These are phyloP conservation scores for Nakazawaea anatomiae DNA, from an alignment of 805 yeast species.

Conservation along the genomic window DNA sequence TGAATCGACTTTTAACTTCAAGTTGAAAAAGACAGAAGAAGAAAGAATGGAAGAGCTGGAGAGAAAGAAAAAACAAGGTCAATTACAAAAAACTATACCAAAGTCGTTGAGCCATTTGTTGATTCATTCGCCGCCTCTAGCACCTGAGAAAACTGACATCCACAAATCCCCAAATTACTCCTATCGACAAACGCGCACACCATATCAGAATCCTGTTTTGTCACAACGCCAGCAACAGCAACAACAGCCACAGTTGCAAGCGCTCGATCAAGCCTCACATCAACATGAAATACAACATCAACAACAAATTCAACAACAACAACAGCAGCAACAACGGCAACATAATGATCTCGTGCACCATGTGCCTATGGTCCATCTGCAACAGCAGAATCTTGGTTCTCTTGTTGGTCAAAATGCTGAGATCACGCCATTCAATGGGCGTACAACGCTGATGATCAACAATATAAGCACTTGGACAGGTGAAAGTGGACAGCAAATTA, in stretches of 20 bases:
- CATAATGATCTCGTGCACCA: no score
- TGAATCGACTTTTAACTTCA: conserved; percentile 14
- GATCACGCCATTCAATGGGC: conserved; percentile 31
- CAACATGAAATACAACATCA: not conserved
- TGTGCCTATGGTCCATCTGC: not conserved
- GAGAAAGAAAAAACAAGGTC: conserved; percentile 41
- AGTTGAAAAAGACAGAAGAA: conserved; percentile 27
- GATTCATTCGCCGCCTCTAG: conserved; percentile 30
- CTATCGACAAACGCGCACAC: not conserved
- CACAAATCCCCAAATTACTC: not conserved
- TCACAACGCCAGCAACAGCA: not conserved
- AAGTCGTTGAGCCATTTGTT: conserved; percentile 46
- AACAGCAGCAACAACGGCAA: not conserved
- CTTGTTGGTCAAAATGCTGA: conserved; percentile 20
- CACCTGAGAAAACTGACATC: conserved; percentile 24
- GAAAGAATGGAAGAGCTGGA: conserved; percentile 41
- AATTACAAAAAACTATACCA: conserved; percentile 48
- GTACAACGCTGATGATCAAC: conserved; percentile 55
- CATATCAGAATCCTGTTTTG: not conserved
- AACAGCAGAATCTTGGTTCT: not conserved
- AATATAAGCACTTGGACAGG: conserved; percentile 59
- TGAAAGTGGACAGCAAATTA: conserved; percentile 35
- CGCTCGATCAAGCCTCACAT: not conserved
- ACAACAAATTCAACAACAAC: conserved; percentile 3
- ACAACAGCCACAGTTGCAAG: conserved; percentile 14